Conservation (phyloP, 345 rosid species). For the Linum trigynum region DNA sequence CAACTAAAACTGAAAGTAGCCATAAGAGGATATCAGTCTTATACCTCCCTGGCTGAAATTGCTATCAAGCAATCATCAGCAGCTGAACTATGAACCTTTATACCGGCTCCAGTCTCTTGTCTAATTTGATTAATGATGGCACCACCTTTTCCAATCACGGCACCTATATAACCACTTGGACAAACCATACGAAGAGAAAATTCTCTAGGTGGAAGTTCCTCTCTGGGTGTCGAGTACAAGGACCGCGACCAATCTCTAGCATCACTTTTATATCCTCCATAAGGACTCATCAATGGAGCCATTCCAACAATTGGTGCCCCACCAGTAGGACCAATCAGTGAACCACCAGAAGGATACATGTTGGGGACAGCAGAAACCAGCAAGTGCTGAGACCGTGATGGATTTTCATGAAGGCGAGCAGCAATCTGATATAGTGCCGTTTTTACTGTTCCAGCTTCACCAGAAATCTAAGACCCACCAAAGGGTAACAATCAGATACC, state of each 20-base stretch:
- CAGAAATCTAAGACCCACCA: conserved; percentile 47
- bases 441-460: conserved; percentile 69
- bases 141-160: conserved; percentile 95
- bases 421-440: conserved; percentile 80
- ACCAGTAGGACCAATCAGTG: conserved; percentile 48
- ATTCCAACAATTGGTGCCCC: conserved; percentile 70
- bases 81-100: conserved; percentile 83
- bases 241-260: conserved; percentile 77
- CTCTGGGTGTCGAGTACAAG: conserved; percentile 68
- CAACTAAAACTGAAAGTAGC: neutral
- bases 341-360: conserved; percentile 43
- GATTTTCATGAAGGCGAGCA: conserved; percentile 78
- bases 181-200: conserved; percentile 75
- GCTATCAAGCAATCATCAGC: conserved; percentile 78
- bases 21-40: conserved; percentile 5
- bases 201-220: conserved; percentile 62
- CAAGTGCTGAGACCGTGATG: conserved; percentile 73
- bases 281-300: conserved; percentile 63
- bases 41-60: conserved; percentile 87
- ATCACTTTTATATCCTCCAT: conserved; percentile 76
- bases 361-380: conserved; percentile 58
- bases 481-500: neutral
- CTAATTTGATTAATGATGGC: conserved; percentile 80
- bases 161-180: conserved; percentile 72
- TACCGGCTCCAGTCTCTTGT: conserved; percentile 73